Conservation (phyloP, 108 stramenopile species). For the Aurantiochytrium sp. region DNA sequence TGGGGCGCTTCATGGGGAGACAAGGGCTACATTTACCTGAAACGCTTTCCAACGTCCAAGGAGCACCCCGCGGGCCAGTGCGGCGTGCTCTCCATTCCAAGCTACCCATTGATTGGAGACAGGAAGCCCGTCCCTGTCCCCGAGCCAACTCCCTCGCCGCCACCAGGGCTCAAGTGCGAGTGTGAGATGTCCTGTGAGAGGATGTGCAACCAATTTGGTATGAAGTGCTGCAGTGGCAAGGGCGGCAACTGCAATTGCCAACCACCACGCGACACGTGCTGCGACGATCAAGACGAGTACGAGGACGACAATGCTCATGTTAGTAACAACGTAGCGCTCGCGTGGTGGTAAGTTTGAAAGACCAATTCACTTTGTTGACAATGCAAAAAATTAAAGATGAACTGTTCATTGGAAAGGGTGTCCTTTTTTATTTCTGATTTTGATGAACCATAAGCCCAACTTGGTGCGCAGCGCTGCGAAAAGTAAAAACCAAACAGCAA, state of each 20-base stretch:
- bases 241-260: not conserved
- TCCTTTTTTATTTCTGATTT: no score
- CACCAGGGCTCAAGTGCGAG: not conserved
- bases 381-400: no score
- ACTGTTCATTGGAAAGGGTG: no score
- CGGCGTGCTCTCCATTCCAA: not conserved
- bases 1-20: constrained; percentile 83
- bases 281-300: not conserved
- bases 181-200: not conserved
- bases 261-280: not conserved
- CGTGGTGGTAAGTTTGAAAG: no score
- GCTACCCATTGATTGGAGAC: not conserved
- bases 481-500: no score
- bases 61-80: not conserved
- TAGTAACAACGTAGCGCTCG: no score
- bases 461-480: no score
- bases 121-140: not conserved
- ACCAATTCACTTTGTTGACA: no score
- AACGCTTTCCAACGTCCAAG: not conserved
- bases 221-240: not conserved
- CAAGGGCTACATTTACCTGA: constrained; percentile 61
- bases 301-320: not conserved
- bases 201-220: not conserved
- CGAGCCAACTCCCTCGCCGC: not conserved
- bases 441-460: no score